phyloP scores from a whole-genome alignment of 306 rosid genomes.

The Corylus americana region DNA sequence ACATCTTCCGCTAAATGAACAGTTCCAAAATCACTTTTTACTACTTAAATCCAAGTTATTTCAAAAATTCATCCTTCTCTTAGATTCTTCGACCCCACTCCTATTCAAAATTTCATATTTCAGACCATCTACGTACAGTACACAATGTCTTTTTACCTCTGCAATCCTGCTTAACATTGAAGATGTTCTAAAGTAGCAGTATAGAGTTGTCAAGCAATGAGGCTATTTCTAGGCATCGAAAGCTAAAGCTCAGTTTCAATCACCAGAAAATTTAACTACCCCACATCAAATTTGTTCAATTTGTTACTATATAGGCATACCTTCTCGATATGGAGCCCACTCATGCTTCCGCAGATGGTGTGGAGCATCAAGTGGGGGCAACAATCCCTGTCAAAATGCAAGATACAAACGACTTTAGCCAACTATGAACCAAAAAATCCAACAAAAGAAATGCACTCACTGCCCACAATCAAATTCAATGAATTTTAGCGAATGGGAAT shows the following conservation, averaged over 20 bases:
- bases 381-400: constrained; percentile 61
- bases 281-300: background rate
- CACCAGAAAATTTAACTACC: background rate
- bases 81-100: background rate
- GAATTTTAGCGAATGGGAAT: constrained; percentile 19
- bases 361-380: constrained; percentile 98
- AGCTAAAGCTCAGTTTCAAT: background rate
- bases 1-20: constrained; percentile 7
- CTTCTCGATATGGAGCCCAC: constrained; percentile 89
- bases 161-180: background rate
- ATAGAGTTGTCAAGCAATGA: background rate
- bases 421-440: constrained; percentile 16
- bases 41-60: background rate
- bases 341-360: constrained; percentile 97
- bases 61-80: background rate
- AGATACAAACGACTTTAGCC: constrained; percentile 16
- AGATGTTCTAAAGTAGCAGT: background rate
- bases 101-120: background rate
- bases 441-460: constrained; percentile 25
- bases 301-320: constrained; percentile 33
- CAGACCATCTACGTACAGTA: background rate
- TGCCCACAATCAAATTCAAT: constrained; percentile 8
- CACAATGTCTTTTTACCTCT: background rate
- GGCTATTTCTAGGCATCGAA: background rate
- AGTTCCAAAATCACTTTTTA: background rate